These are phyloP conservation scores for Diaporthe citriasiana DNA, from an alignment of 2,329 filamentous ascomycete genomes.

Conservation along the genomic window DNA sequence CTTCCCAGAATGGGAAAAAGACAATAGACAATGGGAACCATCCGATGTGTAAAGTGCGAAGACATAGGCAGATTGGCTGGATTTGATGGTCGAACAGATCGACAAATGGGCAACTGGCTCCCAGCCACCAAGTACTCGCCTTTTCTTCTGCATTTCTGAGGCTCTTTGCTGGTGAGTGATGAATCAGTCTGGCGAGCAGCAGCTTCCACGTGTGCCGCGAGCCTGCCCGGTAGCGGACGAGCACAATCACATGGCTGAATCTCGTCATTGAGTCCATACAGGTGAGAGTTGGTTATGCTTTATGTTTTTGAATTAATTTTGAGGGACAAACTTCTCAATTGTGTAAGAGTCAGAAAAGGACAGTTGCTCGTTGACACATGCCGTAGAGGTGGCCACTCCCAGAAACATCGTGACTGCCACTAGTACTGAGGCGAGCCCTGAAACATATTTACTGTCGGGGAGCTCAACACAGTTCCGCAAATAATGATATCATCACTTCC, in stretches of 20 bases:
- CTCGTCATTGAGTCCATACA: background rate
- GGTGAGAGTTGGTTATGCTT: background rate
- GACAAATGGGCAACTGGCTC: background rate
- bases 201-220: background rate
- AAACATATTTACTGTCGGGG: fast-evolving
- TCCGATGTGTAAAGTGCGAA: background rate
- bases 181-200: no score
- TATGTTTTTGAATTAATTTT: background rate
- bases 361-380: background rate
- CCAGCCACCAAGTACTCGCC: no score
- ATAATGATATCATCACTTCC: fast-evolving
- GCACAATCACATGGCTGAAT: background rate
- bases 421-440: background rate
- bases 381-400: background rate
- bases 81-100: background rate
- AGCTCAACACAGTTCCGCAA: background rate
- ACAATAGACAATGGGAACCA: background rate
- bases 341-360: no score
- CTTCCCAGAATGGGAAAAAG: background rate
- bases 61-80: background rate
- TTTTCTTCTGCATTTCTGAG: background rate
- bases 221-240: background rate
- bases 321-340: background rate
- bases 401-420: background rate
- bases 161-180: background rate